Base-by-base conservation (phyloP, 179 eudicot species). In the Silene vulgaris region DNA sequence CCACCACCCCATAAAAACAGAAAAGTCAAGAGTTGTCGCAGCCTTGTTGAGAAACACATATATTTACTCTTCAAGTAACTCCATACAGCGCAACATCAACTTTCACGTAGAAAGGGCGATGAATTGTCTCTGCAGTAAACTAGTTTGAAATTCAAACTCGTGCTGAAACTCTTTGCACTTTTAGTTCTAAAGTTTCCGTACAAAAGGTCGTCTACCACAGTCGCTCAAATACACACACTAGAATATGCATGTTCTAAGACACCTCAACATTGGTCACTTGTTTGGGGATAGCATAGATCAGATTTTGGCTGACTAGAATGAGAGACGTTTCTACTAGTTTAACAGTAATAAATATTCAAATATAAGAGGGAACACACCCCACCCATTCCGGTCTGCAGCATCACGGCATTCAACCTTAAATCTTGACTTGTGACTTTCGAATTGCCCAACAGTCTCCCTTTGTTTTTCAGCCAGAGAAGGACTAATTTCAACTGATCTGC, bases 401-500 rank as follows among this genome's bases (percentile, higher is more conserved):
- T 93, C 98, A 80, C 98, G 97, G 78, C 88, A 82, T 86, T 93
- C 96, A 61, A 93, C 96, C 72, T 72, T 84, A 78, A 90, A 93
- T 81, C 87, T 89, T 80, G 90, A 81, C 75, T 82, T 83, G 84
- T 93, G 98, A 84, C 94, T 90, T 5, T 68, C 76, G 73, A 91
- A 91, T 88, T 86, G 91, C 72, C 97, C 97, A 77, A 93, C 92
- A 50, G 97, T 91, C 77, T 85, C 96, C 68, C 80, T 57, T 78
- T 93, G 98, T 75, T 85, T 91, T 84, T 88, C 84, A 79, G 96
- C 97, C 72, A 93, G 87, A 72, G 92, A 87, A 43, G 93, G 81
- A 84, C 98, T 91, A 75, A 93, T 93, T 79, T 93, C 97, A 63
- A 93, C 96, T 77, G 97, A 93, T 73, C 98, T 93, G 90, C 90